A percentile compares a stretch with the other conserved stretches of the same genome.
Conservation (phyloP, 2,329 filamentous ascomycete species). For the Ophiosphaerella narmari region DNA sequence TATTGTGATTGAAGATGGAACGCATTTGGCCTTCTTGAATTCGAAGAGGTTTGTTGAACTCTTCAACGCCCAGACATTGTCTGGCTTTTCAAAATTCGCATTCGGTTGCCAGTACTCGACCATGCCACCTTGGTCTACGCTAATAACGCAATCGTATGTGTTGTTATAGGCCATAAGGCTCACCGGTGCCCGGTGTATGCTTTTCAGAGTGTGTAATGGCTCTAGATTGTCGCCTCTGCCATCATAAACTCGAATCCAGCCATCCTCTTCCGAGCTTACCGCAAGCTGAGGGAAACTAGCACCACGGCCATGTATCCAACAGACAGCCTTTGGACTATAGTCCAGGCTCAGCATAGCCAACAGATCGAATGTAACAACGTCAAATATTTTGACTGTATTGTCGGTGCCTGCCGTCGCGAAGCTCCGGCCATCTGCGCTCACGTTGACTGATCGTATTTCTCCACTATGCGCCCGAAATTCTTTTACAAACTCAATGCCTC, state of each 20-base stretch:
- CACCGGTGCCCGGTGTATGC: slow-evolving; percentile 81
- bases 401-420: slow-evolving; percentile 88
- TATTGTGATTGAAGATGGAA: slow-evolving; percentile 79
- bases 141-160: slow-evolving; percentile 85
- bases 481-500: slow-evolving; percentile 96
- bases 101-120: slow-evolving; percentile 92
- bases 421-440: slow-evolving; percentile 87
- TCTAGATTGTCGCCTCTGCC: slow-evolving; percentile 79
- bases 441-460: slow-evolving; percentile 80
- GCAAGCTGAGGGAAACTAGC: slow-evolving; percentile 87
- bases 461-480: slow-evolving; percentile 91
- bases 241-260: slow-evolving; percentile 81
- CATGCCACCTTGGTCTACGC: slow-evolving; percentile 89
- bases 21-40: slow-evolving; percentile 90
- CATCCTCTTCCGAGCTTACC: slow-evolving; percentile 74
- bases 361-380: slow-evolving; percentile 75
- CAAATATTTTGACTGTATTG: slow-evolving; percentile 77
- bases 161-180: slow-evolving; percentile 89
- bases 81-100: slow-evolving; percentile 83
- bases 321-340: slow-evolving; percentile 76
- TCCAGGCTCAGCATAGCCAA: slow-evolving; percentile 73
- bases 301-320: slow-evolving; percentile 86
- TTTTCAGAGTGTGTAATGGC: slow-evolving; percentile 76
- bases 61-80: slow-evolving; percentile 90
- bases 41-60: slow-evolving; percentile 93